Conservation (phyloP, 495 filamentous ascomycete species). For the Aspergillus baeticus region DNA sequence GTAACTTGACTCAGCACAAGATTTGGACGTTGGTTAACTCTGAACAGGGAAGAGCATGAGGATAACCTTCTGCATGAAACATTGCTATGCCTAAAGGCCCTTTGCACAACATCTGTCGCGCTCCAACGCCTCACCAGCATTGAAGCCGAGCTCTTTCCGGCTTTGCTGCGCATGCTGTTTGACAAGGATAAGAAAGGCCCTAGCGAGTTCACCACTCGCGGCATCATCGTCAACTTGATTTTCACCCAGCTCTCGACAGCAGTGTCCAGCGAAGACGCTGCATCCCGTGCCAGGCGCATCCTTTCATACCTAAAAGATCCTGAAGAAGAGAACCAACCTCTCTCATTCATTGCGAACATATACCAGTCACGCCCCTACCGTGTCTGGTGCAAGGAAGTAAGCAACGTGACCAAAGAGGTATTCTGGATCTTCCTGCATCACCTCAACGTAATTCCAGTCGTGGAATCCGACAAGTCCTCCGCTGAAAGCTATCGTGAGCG, state of each 20-base stretch:
- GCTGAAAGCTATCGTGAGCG: constrained; percentile 39
- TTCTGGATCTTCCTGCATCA: constrained; percentile 99
- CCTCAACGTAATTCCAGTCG: constrained; percentile 74
- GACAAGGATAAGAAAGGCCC: constrained; percentile 97
- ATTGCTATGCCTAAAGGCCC: constrained; percentile 88
- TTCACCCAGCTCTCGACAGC: constrained; percentile 76
- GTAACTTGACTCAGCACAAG: constrained; percentile 24
- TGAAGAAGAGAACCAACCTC: constrained; percentile 67
- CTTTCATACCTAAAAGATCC: constrained; percentile 81
- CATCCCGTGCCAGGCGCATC: constrained; percentile 63
- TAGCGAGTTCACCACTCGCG: constrained; percentile 89
- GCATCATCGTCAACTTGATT: constrained; percentile 80
- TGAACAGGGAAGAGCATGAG: constrained; percentile 86
- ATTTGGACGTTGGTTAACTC: constrained; percentile 19
- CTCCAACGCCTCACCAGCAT: constrained; percentile 77
- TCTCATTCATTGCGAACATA: constrained; percentile 87
- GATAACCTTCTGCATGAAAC: constrained; percentile 90
- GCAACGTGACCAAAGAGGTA: constrained; percentile 92
- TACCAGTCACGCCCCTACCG: constrained; percentile 83
- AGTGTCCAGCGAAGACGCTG: constrained; percentile 45
- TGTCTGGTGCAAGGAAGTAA: constrained; percentile 90
- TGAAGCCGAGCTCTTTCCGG: constrained; percentile 79
- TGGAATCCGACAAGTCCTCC: constrained; percentile 30
- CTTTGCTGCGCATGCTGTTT: constrained; percentile 83
- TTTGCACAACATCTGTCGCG: constrained; percentile 86